Percentiles rank a stretch among this genome's conserved stretches.
Conservation (phyloP, 805 yeast genomes). For the Metschnikowia reukaufii region DNA sequence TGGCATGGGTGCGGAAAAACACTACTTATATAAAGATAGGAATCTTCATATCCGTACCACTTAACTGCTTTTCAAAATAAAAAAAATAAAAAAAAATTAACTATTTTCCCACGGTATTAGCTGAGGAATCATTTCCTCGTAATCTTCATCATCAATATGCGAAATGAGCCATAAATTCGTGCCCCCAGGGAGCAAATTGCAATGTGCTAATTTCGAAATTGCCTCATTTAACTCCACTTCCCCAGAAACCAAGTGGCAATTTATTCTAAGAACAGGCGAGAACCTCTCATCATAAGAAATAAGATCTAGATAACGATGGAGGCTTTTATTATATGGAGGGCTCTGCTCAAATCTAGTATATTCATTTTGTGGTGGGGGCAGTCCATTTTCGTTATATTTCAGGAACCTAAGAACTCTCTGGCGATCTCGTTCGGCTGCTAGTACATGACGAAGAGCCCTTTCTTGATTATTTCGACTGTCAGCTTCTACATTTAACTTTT, state of each 20-base stretch:
- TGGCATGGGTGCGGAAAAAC: too few species aligned
- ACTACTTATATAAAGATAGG: too few species aligned
- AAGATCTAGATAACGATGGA: conserved; percentile 23
- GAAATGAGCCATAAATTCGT: conserved; percentile 25
- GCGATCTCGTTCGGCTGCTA: conserved; percentile 20
- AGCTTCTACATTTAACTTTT: background rate
- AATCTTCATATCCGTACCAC: too few species aligned
- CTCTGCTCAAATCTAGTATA: conserved; percentile 14
- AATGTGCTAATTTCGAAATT: conserved; percentile 21
- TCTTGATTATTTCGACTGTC: background rate
- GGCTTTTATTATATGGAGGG: conserved; percentile 25
- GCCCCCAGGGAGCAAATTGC: conserved; percentile 23
- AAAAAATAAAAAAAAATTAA: too few species aligned
- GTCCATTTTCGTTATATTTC: conserved; percentile 17
- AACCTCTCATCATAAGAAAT: conserved; percentile 27
- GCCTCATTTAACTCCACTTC: conserved; percentile 21
- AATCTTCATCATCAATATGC: conserved; percentile 27
- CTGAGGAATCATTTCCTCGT: conserved; percentile 26
- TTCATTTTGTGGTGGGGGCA: too few species aligned
- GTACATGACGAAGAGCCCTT: conserved; percentile 13
- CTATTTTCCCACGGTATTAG: too few species aligned
- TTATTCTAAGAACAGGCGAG: conserved; percentile 25
- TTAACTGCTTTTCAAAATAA: too few species aligned
- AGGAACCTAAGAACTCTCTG: conserved; percentile 14
- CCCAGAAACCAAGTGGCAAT: conserved; percentile 21